These are phyloP conservation scores for Rosa chinensis DNA, from an alignment of 306 rosid species.

Conservation along the genomic window DNA sequence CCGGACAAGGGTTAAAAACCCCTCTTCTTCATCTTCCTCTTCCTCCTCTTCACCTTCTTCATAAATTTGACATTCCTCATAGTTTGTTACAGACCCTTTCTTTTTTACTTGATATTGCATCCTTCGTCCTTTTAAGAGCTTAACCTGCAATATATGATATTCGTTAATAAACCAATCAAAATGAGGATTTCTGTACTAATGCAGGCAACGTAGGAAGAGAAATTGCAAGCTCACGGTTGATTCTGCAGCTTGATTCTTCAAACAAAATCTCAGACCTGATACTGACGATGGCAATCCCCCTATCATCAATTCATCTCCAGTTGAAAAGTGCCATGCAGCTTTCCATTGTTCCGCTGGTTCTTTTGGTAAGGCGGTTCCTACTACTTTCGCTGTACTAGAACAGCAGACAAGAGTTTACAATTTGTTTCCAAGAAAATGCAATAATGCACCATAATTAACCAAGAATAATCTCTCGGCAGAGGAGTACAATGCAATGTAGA, in stretches of 20 bases:
- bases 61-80: constrained; percentile 18
- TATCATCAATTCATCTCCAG: constrained; percentile 71
- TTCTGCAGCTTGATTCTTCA: constrained; percentile 52
- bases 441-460: constrained; percentile 2
- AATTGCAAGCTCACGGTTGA: constrained; percentile 48
- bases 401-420: constrained; percentile 33
- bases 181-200: constrained; percentile 1
- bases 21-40: constrained; percentile 51
- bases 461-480: neutral
- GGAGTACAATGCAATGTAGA: neutral
- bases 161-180: constrained; percentile 9
- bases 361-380: constrained; percentile 85
- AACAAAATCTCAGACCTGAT: constrained; percentile 54
- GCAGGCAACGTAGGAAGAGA: constrained; percentile 7
- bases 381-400: constrained; percentile 89
- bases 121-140: constrained; percentile 71
- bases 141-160: constrained; percentile 47
- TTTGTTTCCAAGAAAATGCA: constrained; percentile 15
- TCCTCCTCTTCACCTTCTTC: constrained; percentile 32
- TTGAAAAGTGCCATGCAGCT: constrained; percentile 74
- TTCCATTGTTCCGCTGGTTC: constrained; percentile 63
- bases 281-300: constrained; percentile 56
- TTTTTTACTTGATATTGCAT: constrained; percentile 60
- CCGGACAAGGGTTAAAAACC: constrained; percentile 69
- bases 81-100: constrained; percentile 27